Percentiles rank a stretch among this genome's conserved stretches.
Evolutionary conservation across 169 alveolate genomes (phyloP).

Genomic region (Plasmodium fragile): DNA sequence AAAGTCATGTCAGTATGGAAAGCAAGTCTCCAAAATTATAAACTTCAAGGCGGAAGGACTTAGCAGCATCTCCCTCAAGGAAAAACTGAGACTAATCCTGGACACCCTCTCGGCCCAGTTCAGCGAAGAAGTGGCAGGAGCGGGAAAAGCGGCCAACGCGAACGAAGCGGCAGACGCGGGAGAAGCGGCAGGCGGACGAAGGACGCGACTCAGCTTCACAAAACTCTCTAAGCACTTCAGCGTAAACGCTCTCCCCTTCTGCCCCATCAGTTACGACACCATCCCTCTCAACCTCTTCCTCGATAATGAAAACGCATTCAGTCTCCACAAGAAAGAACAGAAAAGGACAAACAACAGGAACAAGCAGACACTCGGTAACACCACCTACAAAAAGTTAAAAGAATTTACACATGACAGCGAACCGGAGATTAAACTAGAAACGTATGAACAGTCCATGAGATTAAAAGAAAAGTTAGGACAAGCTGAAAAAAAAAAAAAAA

Average conservation of each 20-base stretch:
- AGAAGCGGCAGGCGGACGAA: not conserved
- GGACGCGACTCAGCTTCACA: not conserved
- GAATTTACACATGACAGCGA: constrained; percentile 27
- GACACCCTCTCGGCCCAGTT: constrained; percentile 22
- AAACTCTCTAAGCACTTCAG: constrained; percentile 42
- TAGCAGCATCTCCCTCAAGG: constrained; percentile 36
- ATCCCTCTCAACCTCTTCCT: constrained; percentile 42
- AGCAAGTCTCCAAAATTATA: constrained; percentile 29
- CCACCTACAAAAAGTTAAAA: constrained; percentile 30
- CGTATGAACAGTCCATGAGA: constrained; percentile 69
- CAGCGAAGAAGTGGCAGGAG: not conserved
- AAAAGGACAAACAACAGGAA: constrained; percentile 4
- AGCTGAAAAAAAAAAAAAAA: constrained; percentile 24
- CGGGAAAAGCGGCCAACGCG: not conserved
- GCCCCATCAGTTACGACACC: constrained; percentile 41
- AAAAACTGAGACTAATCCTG: constrained; percentile 16
- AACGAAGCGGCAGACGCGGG: too few species aligned
- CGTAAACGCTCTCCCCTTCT: constrained; percentile 14
- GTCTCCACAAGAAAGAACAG: constrained; percentile 20
- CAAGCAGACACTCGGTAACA: not conserved
- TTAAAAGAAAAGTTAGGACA: constrained; percentile 44
- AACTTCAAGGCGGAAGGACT: constrained; percentile 70
- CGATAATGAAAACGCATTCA: not conserved
- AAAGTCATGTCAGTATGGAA: constrained; percentile 70
- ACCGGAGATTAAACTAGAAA: constrained; percentile 54